Base-by-base conservation (phyloP, 257 asterid genomes). In the Schizonepeta tenuifolia region DNA sequence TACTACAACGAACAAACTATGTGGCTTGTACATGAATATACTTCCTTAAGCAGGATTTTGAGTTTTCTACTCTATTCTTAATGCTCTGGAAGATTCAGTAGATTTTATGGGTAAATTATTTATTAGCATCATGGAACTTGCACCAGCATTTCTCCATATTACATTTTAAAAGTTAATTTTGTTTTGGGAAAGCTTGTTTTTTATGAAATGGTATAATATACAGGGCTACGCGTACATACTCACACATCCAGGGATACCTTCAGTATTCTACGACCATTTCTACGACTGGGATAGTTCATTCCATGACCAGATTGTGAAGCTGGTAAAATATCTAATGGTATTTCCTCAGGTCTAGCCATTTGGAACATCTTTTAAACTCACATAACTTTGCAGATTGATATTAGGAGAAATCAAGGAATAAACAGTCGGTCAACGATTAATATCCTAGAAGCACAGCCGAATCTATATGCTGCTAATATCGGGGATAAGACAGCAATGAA, bases 201-300 rank as follows among this genome's bases (percentile, higher is more conserved):
- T 4, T 50, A 47, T 58, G 33, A 62, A 24, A 46, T 31, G 50
- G 18, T 58, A 60, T 38, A 49, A 57, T 69, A 5, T 21, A 50
- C 89, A 93, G 96, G 96, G 98, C 12, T 91, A 91, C 18, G 85
- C 91, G 14, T 93, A 93, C 79, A 84, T 91, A 58, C 93, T 94
- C 56, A 94, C 98, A 31, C 98, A 94, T 77, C 98, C 97, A 0
- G 96, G 98, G 69, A 86, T 77, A 33, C 96, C 97, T 38, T 47
- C 93, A n/a, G 96, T 94, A 20, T 89, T 91, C 77, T 93, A 91
- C 35, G 98, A 91, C 82, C 97, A 91, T 82, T 87, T 91, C 81
- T 94, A 89, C 43, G 95, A 91, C 55, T 84, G 90, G 92, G 96
- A 86, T 36, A 72, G 40, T 79, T 56, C 95, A 71, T 72, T 21